Evolutionary conservation across 305 asterid species (phyloP), one percentile per base, ranked within the genome.

Genomic region (Rubia tinctorum): DNA sequence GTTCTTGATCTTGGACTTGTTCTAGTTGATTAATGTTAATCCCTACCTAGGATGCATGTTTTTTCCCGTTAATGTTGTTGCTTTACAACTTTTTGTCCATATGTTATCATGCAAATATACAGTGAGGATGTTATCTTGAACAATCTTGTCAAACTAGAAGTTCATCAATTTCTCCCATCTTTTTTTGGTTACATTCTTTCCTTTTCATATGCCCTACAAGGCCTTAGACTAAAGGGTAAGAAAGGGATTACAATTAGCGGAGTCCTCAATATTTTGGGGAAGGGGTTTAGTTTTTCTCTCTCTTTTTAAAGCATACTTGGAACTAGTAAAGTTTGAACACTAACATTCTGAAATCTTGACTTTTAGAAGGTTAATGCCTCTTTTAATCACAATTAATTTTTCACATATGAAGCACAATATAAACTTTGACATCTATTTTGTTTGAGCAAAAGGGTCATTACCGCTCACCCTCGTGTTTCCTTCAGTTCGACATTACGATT

Each of bases 21-120:
- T 43, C 40, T 58, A 45, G 58, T 70, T 76, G 66, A 44, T 58
- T 45, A 76, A 42, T 61, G 15, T 63, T 62, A 63, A 76, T 44
- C 14, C 42, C 39, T 37, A 15, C 40, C 25, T 65, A 47, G 53
- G 58, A 56, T 39, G 73, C 15, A 25, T 66, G 70, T 45, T 27
- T 68, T 40, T 58, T 58, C 2, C 2, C 1, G 49, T n/a, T 7
- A 58, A 68, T 25, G n/a, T 30, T 59, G 64, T 73, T 68, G 60
- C 23, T 53, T 53, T 18, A 73, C 15, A 17, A 58, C 27, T 59
- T 59, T 75, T 68, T 68, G 62, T 51, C 44, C 55, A 44, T 22
- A 66, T 40, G 9, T 30, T 69, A 30, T 69, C 59, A 3, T n/a
- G 44, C 74, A 42, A 67, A 30, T 13, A 40, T 27, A 59, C 68